phyloP scores from a whole-genome alignment of 139 green algal genomes.

The Auxenochlorella pyrenoidosa region DNA sequence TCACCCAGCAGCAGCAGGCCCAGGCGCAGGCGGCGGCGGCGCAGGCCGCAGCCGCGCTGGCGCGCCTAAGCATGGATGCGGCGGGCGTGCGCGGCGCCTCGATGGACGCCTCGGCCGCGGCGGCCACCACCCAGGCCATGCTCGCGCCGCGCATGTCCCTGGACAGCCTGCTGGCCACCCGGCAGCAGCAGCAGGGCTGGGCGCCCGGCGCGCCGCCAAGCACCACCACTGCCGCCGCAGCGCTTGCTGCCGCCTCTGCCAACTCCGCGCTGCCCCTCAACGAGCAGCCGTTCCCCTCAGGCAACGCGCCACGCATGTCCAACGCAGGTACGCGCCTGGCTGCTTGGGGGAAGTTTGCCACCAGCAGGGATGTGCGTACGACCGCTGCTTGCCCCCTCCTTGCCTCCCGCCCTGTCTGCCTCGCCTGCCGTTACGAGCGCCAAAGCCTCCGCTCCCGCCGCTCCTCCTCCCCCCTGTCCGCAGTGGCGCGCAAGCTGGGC shows the following conservation, averaged over 20 bases:
- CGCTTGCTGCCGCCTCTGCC: not conserved
- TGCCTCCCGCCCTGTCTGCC: not conserved
- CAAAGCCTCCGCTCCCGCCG: not conserved
- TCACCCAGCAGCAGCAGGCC: slow-evolving; percentile 28
- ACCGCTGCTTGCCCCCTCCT: not conserved
- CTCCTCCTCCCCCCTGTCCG: not conserved
- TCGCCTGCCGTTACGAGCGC: too few relatives aligned
- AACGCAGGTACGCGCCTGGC: slow-evolving; percentile 54
- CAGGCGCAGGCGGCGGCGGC: not conserved
- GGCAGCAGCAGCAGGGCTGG: not conserved
- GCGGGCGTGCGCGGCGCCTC: not conserved
- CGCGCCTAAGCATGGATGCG: slow-evolving; percentile 20
- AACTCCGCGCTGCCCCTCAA: slow-evolving; percentile 37
- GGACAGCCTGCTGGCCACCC: slow-evolving; percentile 22
- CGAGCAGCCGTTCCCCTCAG: slow-evolving; percentile 50
- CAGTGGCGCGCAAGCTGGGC: slow-evolving; percentile 80
- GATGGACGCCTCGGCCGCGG: not conserved
- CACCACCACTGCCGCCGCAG: not conserved
- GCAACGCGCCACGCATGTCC: slow-evolving; percentile 70
- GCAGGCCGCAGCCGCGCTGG: slow-evolving; percentile 21
- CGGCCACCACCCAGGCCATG: slow-evolving; percentile 11
- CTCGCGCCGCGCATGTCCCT: slow-evolving; percentile 26
- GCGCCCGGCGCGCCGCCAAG: not conserved
- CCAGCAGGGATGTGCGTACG: too few relatives aligned
- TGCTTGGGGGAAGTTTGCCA: not conserved